Conservation (phyloP, 1,284 basidiomycete species). For the Apiotrichum siamense region DNA sequence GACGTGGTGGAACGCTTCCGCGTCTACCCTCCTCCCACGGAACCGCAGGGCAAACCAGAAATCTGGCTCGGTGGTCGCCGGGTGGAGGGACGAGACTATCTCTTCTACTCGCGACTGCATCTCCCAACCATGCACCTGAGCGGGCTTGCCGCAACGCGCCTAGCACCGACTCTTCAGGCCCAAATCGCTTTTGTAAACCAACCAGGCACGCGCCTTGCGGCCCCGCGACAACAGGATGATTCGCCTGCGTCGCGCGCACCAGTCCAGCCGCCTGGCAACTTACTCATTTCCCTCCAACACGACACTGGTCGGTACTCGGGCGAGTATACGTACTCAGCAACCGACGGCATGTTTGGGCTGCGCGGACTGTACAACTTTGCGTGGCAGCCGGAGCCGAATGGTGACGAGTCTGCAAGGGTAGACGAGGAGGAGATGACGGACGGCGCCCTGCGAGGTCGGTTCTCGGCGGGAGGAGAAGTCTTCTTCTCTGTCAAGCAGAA, state of each 20-base stretch:
- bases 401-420: conserved; percentile 50
- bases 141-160: conserved; percentile 75
- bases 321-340: conserved; percentile 90
- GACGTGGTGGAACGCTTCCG: conserved; percentile 80
- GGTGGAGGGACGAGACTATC: conserved; percentile 60
- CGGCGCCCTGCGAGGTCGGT: conserved; percentile 78
- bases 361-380: conserved; percentile 92
- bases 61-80: conserved; percentile 71
- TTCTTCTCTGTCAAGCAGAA: conserved; percentile 90
- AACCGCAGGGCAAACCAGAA: conserved; percentile 66
- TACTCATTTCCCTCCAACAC: conserved; percentile 84
- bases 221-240: conserved; percentile 47
- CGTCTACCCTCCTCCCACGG: conserved; percentile 68
- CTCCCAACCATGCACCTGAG: conserved; percentile 82
- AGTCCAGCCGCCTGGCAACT: conserved; percentile 55
- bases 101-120: conserved; percentile 88
- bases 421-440: conserved; percentile 87
- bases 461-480: conserved; percentile 87
- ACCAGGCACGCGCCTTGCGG: conserved; percentile 36
- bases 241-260: conserved; percentile 8
- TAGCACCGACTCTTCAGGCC: conserved; percentile 52
- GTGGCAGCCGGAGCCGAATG: conserved; percentile 23
- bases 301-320: conserved; percentile 88
- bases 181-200: conserved; percentile 44
- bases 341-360: conserved; percentile 87